Evolutionary conservation across 495 filamentous ascomycete genomes (phyloP).

Genomic region (Hypoxylon lienhwacheense): DNA sequence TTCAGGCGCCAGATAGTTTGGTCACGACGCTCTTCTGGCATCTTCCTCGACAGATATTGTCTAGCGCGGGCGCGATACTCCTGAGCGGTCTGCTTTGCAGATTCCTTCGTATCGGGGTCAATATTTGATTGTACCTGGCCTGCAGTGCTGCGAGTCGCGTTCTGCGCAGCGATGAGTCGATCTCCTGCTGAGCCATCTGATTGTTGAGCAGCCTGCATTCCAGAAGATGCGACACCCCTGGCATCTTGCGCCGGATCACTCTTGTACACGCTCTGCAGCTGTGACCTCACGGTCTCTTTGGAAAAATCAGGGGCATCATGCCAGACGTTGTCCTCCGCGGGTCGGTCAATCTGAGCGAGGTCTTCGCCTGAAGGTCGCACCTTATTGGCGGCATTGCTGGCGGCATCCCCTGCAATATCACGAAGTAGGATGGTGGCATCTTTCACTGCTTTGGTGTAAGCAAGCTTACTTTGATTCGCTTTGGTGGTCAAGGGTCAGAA

Average conservation of each 20-base stretch:
- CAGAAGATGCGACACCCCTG: slow-evolving; percentile 43
- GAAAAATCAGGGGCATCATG: slow-evolving; percentile 83
- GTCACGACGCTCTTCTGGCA: slow-evolving; percentile 92
- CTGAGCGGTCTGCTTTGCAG: slow-evolving; percentile 38
- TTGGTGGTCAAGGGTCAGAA: not conserved
- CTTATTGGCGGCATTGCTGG: slow-evolving; percentile 73
- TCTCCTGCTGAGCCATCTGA: slow-evolving; percentile 57
- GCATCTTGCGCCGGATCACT: slow-evolving; percentile 58
- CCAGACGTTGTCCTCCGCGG: slow-evolving; percentile 91
- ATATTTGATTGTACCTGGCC: slow-evolving; percentile 53
- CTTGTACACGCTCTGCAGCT: slow-evolving; percentile 62
- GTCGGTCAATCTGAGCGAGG: slow-evolving; percentile 72
- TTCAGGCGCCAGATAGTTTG: slow-evolving; percentile 91
- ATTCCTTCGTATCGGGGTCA: slow-evolving; percentile 50
- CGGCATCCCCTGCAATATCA: slow-evolving; percentile 89
- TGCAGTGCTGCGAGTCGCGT: slow-evolving; percentile 52
- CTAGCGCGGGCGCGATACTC: slow-evolving; percentile 61
- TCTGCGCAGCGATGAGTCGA: slow-evolving; percentile 48
- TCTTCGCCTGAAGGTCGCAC: slow-evolving; percentile 80
- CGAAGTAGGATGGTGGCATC: slow-evolving; percentile 83
- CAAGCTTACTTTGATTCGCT: not conserved
- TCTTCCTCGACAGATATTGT: slow-evolving; percentile 77
- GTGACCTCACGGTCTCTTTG: slow-evolving; percentile 67
- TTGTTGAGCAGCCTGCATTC: slow-evolving; percentile 44
- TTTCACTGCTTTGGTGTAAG: slow-evolving; percentile 62